A percentile compares a stretch with the other conserved stretches of the same genome.
Conservation (phyloP, 2,329 filamentous ascomycete genomes). For the Aaosphaeria arxii region DNA sequence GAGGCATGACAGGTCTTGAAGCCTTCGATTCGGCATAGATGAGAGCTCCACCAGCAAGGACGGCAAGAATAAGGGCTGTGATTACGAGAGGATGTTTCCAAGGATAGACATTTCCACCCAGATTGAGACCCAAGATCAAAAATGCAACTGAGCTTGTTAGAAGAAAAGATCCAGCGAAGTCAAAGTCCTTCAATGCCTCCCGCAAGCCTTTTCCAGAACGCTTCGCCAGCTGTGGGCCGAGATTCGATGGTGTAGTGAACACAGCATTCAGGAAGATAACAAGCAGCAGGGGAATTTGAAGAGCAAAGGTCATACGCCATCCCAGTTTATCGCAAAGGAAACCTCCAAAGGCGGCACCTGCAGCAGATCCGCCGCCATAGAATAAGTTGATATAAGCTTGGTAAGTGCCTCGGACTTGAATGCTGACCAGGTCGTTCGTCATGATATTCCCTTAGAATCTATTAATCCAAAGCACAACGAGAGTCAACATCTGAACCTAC, state of each 20-base stretch:
- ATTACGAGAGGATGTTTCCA: slow-evolving; percentile 53
- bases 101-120: slow-evolving; percentile 51
- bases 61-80: slow-evolving; percentile 42
- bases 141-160: slow-evolving; percentile 47
- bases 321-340: slow-evolving; percentile 67
- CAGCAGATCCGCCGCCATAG: slow-evolving; percentile 51
- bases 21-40: slow-evolving; percentile 38
- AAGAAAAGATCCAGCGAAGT: slow-evolving; percentile 48
- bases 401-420: slow-evolving; percentile 69
- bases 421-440: slow-evolving; percentile 70
- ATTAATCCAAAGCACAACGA: slow-evolving; percentile 2
- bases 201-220: slow-evolving; percentile 38
- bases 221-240: slow-evolving; percentile 46
- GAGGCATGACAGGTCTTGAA: slow-evolving; percentile 48
- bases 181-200: slow-evolving; percentile 48
- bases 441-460: slow-evolving; percentile 54
- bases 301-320: slow-evolving; percentile 68
- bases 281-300: slow-evolving; percentile 51
- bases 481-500: slow-evolving; percentile 15
- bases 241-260: slow-evolving; percentile 42
- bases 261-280: slow-evolving; percentile 42
- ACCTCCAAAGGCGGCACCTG: slow-evolving; percentile 68
- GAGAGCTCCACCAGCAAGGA: slow-evolving; percentile 40
- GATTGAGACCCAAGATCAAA: slow-evolving; percentile 51
- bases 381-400: slow-evolving; percentile 67